Conservation (phyloP, 163 green algal genomes). For the Chlamydomonas reinhardtii region DNA sequence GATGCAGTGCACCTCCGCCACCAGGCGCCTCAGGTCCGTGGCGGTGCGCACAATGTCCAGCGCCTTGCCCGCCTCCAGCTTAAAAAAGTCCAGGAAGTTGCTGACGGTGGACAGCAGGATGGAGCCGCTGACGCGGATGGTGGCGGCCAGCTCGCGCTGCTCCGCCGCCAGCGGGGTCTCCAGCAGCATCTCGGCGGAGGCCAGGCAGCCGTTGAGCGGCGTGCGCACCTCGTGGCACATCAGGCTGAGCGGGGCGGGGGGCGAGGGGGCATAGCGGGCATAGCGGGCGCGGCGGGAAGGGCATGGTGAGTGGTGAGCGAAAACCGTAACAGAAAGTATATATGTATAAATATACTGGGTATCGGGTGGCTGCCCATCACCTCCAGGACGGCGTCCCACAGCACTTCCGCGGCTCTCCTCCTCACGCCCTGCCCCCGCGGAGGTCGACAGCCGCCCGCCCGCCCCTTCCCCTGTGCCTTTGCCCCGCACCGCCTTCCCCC, state of each 20-base stretch:
- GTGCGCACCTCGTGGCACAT: slow-evolving; percentile 92
- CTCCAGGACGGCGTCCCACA: too few species aligned
- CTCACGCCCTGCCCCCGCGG: too few species aligned
- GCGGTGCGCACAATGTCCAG: slow-evolving; percentile 84
- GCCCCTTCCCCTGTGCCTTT: too few species aligned
- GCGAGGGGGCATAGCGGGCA: too few species aligned
- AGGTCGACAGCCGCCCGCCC: too few species aligned
- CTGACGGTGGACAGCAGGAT: slow-evolving; percentile 89
- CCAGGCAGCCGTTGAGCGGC: slow-evolving; percentile 90
- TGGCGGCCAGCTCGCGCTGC: slow-evolving; percentile 87
- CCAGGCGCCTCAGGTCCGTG: slow-evolving; percentile 76
- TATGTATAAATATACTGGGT: too few species aligned
- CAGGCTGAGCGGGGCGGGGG: slow-evolving; percentile 53
- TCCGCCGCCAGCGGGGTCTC: slow-evolving; percentile 82
- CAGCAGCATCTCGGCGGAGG: slow-evolving; percentile 91
- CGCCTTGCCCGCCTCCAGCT: slow-evolving; percentile 86
- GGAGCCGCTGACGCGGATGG: slow-evolving; percentile 82
- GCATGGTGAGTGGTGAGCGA: too few species aligned
- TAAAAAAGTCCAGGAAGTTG: slow-evolving; percentile 95
- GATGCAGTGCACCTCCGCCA: slow-evolving; percentile 87
- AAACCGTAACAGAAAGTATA: too few species aligned
- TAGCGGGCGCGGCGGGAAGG: too few species aligned
- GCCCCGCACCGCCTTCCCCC: too few species aligned
- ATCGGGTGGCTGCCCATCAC: too few species aligned
- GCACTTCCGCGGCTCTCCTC: too few species aligned